Conservation (phyloP, 2,329 filamentous ascomycete species). For the Phaeosphaeriaceae sp. region DNA sequence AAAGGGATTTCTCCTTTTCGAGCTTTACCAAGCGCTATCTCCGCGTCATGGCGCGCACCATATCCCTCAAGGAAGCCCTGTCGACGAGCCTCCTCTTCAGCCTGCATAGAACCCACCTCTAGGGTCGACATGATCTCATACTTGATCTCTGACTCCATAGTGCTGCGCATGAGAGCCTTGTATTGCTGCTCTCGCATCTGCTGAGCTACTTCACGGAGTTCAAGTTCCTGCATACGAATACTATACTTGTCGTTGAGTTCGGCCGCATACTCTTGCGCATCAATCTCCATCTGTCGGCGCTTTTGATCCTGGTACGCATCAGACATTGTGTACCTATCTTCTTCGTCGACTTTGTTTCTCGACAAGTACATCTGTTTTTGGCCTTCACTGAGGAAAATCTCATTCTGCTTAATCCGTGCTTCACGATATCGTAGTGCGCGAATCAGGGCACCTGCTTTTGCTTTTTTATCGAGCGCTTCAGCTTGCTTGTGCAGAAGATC, state of each 20-base stretch:
- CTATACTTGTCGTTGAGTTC: conserved; percentile 12
- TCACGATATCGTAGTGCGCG: conserved; percentile 19
- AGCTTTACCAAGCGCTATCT: conserved; percentile 13
- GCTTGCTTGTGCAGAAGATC: conserved; percentile 24
- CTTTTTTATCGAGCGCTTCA: conserved; percentile 11
- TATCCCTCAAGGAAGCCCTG: conserved; percentile 29
- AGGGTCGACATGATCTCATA: not conserved
- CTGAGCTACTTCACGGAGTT: conserved; percentile 18
- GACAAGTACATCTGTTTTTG: conserved; percentile 23
- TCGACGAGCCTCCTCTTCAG: conserved; percentile 1
- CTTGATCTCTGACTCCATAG: conserved; percentile 12
- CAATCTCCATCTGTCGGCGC: conserved; percentile 11
- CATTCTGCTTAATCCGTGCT: conserved; percentile 18
- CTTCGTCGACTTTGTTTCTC: conserved; percentile 10
- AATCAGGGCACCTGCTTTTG: conserved; percentile 12
- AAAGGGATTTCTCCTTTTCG: conserved; percentile 19
- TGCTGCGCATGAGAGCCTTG: conserved; percentile 11
- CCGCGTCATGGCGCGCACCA: conserved; percentile 13
- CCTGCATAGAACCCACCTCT: not conserved
- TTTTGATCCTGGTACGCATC: conserved; percentile 10
- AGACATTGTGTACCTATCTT: conserved; percentile 12
- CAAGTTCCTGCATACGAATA: conserved; percentile 11
- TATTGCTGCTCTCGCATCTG: conserved; percentile 28
- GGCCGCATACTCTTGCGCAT: not conserved
- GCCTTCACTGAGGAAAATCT: conserved; percentile 27